These are phyloP conservation scores for Solanum ossicruentum DNA, from an alignment of 257 asterid species.

Conservation along the genomic window DNA sequence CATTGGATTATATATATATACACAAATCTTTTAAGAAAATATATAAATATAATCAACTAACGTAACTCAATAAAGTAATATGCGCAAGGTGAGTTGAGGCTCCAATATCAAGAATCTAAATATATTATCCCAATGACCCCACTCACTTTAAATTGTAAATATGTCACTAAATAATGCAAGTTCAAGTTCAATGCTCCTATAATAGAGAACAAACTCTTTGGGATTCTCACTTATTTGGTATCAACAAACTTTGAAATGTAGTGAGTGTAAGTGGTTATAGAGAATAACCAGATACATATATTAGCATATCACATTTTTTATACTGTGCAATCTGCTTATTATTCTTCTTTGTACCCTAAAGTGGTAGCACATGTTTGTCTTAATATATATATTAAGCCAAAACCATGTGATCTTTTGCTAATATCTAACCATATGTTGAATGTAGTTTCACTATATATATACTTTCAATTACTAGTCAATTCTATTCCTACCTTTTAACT, in stretches of 20 bases:
- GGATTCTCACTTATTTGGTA: background rate
- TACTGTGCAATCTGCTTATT: background rate
- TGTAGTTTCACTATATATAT: background rate
- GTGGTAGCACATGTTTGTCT: slow-evolving; percentile 58
- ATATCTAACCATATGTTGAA: slow-evolving; percentile 13
- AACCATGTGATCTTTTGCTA: slow-evolving; percentile 50
- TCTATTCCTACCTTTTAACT: background rate
- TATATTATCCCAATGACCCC: background rate
- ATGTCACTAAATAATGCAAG: background rate
- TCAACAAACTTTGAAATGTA: background rate
- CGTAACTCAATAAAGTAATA: background rate
- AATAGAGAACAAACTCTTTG: slow-evolving; percentile 3
- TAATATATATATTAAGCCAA: slow-evolving; percentile 38
- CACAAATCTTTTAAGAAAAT: too few relatives aligned
- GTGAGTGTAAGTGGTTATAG: background rate
- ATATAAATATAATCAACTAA: background rate
- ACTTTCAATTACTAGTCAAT: background rate
- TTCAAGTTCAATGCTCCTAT: slow-evolving; percentile 26
- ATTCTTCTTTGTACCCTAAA: slow-evolving; percentile 9
- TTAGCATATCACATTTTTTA: background rate
- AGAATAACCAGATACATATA: background rate
- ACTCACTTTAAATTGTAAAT: slow-evolving; percentile 3
- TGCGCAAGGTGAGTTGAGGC: background rate
- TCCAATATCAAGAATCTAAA: background rate
- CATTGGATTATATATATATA: too few relatives aligned